phyloP scores from a whole-genome alignment of 305 asterid genomes.

The Fraxinus latifolia region DNA sequence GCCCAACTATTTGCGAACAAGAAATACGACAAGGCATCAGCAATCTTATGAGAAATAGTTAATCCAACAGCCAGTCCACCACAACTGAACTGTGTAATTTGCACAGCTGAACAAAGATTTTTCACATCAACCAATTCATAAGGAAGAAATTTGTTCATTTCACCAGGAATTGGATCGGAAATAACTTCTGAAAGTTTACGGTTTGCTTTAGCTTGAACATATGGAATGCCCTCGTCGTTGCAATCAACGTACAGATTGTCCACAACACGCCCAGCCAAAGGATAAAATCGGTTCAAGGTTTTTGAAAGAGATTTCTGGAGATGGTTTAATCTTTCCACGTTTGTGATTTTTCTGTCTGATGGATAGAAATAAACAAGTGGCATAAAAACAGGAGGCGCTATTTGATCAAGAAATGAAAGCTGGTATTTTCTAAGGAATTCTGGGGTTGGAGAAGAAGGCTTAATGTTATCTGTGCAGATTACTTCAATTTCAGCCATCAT shows the following conservation, averaged over 20 bases:
- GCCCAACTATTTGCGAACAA: slow-evolving; percentile 41
- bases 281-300: slow-evolving; percentile 29
- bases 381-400: slow-evolving; percentile 27
- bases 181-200: slow-evolving; percentile 15
- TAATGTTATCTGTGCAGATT: slow-evolving; percentile 27
- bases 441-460: slow-evolving; percentile 38
- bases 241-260: slow-evolving; percentile 31
- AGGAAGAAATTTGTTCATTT: slow-evolving; percentile 30
- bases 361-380: slow-evolving; percentile 34
- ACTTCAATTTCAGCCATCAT: slow-evolving; percentile 30
- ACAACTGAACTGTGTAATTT: slow-evolving; percentile 29
- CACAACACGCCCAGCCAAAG: slow-evolving; percentile 37
- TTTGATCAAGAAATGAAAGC: slow-evolving; percentile 46
- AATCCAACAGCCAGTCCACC: slow-evolving; percentile 36
- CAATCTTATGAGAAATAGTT: slow-evolving; percentile 34
- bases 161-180: slow-evolving; percentile 13
- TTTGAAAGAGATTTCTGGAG: slow-evolving; percentile 32
- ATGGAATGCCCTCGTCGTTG: slow-evolving; percentile 36
- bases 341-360: neutral
- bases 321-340: neutral
- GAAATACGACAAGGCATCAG: slow-evolving; percentile 35
- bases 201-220: slow-evolving; percentile 22
- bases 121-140: slow-evolving; percentile 19
- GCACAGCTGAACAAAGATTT: slow-evolving; percentile 29
- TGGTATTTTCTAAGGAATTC: slow-evolving; percentile 23